A percentile compares a stretch with the other conserved stretches of the same genome.
Evolutionary conservation across 2,329 filamentous ascomycete genomes (phyloP).

Genomic region (Cordyceps cateniannulata): DNA sequence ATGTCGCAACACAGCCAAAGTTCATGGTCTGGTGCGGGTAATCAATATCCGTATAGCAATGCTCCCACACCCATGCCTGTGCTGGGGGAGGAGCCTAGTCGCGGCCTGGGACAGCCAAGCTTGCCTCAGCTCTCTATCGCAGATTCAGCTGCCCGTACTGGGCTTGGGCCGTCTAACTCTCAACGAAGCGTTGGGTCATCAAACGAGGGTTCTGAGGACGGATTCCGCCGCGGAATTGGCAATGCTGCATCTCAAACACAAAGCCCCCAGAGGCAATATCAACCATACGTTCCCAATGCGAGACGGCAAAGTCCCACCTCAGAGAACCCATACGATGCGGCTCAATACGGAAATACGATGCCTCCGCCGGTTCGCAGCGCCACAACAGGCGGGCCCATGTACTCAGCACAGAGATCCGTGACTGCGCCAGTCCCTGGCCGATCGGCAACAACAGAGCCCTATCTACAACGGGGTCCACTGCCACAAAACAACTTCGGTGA

Average conservation of each 20-base stretch:
- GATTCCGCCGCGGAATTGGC: background rate
- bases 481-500: background rate
- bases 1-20: constrained; percentile 29
- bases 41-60: background rate
- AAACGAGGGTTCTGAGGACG: background rate
- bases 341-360: background rate
- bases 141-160: background rate
- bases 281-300: constrained; percentile 24
- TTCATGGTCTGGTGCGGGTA: constrained; percentile 15
- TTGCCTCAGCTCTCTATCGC: background rate
- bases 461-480: constrained; percentile 4
- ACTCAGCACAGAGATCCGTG: constrained; percentile 38
- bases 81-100: background rate
- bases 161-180: background rate
- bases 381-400: constrained; percentile 29
- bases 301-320: constrained; percentile 22
- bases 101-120: background rate
- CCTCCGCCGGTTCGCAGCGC: constrained; percentile 2
- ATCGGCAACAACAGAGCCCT: constrained; percentile 22
- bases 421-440: constrained; percentile 33
- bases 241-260: background rate
- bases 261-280: constrained; percentile 20
- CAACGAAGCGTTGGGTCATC: background rate
- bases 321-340: background rate
- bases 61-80: background rate